Conservation (phyloP, 2,329 filamentous ascomycete species). For the Aspergillus hiratsukae region DNA sequence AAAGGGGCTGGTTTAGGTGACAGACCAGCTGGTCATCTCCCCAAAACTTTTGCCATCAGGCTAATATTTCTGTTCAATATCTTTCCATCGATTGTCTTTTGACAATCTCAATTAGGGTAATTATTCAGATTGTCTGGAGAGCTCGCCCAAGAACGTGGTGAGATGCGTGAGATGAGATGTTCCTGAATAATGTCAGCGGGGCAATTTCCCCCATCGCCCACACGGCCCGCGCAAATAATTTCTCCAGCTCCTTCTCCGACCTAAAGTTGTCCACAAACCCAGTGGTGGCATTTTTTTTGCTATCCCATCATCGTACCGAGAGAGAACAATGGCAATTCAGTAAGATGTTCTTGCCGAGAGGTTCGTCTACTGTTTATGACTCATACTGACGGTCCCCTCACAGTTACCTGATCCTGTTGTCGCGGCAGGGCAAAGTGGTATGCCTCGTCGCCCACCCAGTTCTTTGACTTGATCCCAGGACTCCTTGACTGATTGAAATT, state of each 20-base stretch:
- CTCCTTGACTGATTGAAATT: constrained; percentile 24
- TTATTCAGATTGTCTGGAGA: neutral
- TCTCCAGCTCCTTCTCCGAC: neutral
- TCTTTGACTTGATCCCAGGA: constrained; percentile 15
- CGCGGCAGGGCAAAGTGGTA: constrained; percentile 98
- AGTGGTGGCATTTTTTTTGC: neutral
- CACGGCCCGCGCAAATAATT: neutral
- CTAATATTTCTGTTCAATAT: neutral
- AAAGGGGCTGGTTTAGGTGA: neutral
- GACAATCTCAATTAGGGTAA: neutral
- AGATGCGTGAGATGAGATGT: neutral
- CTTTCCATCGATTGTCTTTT: neutral
- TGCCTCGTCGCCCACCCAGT: constrained; percentile 46
- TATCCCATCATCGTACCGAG: constrained; percentile 3
- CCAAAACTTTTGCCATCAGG: neutral
- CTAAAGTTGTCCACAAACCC: neutral
- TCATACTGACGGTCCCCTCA: constrained; percentile 16
- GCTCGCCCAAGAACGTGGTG: neutral
- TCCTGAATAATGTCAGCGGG: neutral
- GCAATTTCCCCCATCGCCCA: neutral
- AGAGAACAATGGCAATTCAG: constrained; percentile 32
- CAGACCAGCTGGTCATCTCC: neutral
- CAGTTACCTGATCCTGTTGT: constrained; percentile 96
- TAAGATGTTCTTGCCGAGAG: constrained; percentile 15
- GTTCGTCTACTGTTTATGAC: neutral